Conservation (phyloP, 768 basidiomycete genomes). For the Clavaria fumosa region DNA sequence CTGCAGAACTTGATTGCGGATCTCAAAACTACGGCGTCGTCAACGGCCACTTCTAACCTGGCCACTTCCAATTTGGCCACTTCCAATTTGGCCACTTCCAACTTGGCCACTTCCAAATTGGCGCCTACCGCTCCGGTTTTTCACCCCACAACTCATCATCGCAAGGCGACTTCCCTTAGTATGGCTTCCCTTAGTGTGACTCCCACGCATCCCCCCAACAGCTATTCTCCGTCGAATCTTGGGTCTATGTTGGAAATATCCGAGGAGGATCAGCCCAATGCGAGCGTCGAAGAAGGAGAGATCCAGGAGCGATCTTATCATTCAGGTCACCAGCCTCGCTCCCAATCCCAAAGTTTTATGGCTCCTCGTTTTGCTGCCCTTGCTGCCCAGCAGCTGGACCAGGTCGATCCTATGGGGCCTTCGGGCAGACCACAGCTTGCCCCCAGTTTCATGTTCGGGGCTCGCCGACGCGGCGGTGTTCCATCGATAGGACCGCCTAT, state of each 20-base stretch:
- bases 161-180: slow-evolving; percentile 69
- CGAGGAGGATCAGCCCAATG: slow-evolving; percentile 37
- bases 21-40: slow-evolving; percentile 70
- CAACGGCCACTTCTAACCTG: slow-evolving; percentile 25
- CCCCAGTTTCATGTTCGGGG: slow-evolving; percentile 85
- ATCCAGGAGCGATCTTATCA: slow-evolving; percentile 43
- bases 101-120: slow-evolving; percentile 32
- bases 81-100: slow-evolving; percentile 32
- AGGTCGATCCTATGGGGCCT: slow-evolving; percentile 45
- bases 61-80: slow-evolving; percentile 25
- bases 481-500: slow-evolving; percentile 60
- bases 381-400: slow-evolving; percentile 61
- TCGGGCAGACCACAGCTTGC: slow-evolving; percentile 80
- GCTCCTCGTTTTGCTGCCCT: slow-evolving; percentile 80
- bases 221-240: slow-evolving; percentile 66
- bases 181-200: slow-evolving; percentile 39
- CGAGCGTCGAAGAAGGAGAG: slow-evolving; percentile 62
- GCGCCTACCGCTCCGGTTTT: slow-evolving; percentile 58
- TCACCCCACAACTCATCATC: slow-evolving; percentile 59
- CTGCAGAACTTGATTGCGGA: slow-evolving; percentile 91
- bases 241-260: slow-evolving; percentile 75
- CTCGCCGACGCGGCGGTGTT: slow-evolving; percentile 34
- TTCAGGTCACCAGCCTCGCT: slow-evolving; percentile 50
- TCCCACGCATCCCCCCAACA: no score
- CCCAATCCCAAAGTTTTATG: slow-evolving; percentile 72